Base-by-base conservation (phyloP, 306 rosid genomes). In the Castanospermum australe region DNA sequence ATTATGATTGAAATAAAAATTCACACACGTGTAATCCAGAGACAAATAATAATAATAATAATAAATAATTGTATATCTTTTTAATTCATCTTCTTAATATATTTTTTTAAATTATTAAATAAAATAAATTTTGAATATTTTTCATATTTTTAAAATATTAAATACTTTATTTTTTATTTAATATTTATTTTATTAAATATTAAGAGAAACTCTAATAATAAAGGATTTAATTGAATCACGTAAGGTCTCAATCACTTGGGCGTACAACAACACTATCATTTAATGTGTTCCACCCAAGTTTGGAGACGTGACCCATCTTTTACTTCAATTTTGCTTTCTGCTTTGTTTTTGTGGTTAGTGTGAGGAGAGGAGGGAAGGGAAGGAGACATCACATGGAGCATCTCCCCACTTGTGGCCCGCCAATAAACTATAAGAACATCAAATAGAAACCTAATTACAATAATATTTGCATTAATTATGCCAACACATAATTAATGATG, bases 241-340 rank as follows among this genome's bases (percentile, higher is more conserved):
- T 13, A 1, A 67, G 14, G 74, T 45, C 56, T 15, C 8, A 15
- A 3, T 68, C 24, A 68, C 41, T 24, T 45, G 10, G 32, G 5
- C 21, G 72, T 66, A 41, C 54, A 21, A 41, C 50, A 24, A 6
- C 41, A 20, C 72, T 66, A 66, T 3, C 57, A 25, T 41, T 57
- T 8, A 48, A 9, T 60, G 59, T 44, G 60, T 74, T 59, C 59
- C 70, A 59, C 79, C n/a, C 44, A 17, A 59, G 69, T 42, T 59
- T 57, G 67, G 67, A 57, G 56, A 15, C 42, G 8, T 73, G 67
- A 60, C 57, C 60, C 71, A 21, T 45, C 15, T 42, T 30, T 66
- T 17, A 7, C 42, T 47, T 47, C 28, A 10, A 1, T 18, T 60
- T 39, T 50, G 5, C 48, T 71, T 54, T 36, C 22, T 47, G 20